These are phyloP conservation scores for Calonectria pseudoreteaudii DNA, from an alignment of 2,329 filamentous ascomycete genomes.

Conservation along the genomic window DNA sequence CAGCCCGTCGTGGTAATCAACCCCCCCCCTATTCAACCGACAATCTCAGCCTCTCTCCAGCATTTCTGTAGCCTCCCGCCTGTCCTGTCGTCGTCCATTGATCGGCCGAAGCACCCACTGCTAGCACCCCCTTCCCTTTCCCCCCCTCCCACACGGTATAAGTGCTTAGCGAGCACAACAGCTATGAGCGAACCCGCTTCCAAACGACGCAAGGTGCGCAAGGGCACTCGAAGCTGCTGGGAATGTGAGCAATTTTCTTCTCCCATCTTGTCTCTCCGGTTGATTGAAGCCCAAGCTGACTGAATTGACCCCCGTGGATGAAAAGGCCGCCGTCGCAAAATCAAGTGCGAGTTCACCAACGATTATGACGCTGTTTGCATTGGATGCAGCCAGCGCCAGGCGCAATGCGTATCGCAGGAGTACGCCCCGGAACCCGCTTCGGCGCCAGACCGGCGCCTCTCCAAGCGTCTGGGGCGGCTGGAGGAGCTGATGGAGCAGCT, in stretches of 20 bases:
- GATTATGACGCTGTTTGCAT: conserved; percentile 57
- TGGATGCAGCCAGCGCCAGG: conserved; percentile 57
- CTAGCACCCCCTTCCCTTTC: too few relatives aligned
- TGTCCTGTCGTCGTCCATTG: background rate
- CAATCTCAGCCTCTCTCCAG: background rate
- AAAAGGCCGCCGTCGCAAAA: conserved; percentile 60
- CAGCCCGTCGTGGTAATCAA: background rate
- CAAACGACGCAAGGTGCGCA: conserved; percentile 58
- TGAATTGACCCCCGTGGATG: background rate
- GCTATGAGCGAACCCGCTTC: conserved; percentile 32
- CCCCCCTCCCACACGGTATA: background rate
- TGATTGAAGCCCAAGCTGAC: too few relatives aligned
- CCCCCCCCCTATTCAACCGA: background rate
- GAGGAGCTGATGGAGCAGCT: conserved; percentile 61
- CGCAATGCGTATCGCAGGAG: conserved; percentile 60
- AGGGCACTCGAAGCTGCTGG: conserved; percentile 70
- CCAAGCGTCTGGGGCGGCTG: conserved; percentile 58
- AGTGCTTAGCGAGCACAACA: background rate
- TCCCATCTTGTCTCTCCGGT: background rate
- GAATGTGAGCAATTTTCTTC: conserved; percentile 60
- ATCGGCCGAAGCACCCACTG: conserved; percentile 37
- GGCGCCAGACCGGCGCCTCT: conserved; percentile 52
- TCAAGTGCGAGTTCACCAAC: conserved; percentile 60
- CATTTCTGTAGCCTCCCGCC: background rate
- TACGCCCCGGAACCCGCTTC: conserved; percentile 50